These are phyloP conservation scores for Rhizopus sp. DNA, from an alignment of 371 early-diverging fungal species.

Conservation along the genomic window DNA sequence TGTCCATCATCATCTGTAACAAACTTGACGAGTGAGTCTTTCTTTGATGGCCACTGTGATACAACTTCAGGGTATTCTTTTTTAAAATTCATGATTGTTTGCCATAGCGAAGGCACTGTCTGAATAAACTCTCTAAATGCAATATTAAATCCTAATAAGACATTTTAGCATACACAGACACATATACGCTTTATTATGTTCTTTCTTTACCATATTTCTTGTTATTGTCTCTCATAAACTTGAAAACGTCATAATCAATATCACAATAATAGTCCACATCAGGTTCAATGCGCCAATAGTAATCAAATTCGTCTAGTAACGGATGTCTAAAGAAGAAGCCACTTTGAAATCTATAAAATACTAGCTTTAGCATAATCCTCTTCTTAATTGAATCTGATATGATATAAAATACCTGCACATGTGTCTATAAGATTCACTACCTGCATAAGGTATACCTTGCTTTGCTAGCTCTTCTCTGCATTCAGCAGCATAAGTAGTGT, in stretches of 20 bases:
- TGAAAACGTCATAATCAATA: slow-evolving; percentile 51
- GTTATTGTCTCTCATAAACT: slow-evolving; percentile 24
- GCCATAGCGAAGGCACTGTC: slow-evolving; percentile 79
- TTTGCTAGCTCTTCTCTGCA: slow-evolving; percentile 60
- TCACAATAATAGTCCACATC: slow-evolving; percentile 88
- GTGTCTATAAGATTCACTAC: slow-evolving; percentile 84
- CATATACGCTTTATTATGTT: slow-evolving; percentile 21
- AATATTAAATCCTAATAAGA: slow-evolving; percentile 62
- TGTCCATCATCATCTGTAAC: slow-evolving; percentile 39
- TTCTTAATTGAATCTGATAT: no score
- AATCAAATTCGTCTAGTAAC: slow-evolving; percentile 77
- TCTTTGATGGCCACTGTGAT: slow-evolving; percentile 30
- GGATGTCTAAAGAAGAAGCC: slow-evolving; percentile 92
- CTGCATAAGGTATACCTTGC: slow-evolving; percentile 77
- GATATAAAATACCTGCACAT: slow-evolving; percentile 73
- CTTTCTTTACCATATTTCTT: slow-evolving; percentile 26
- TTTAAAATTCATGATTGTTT: slow-evolving; percentile 56
- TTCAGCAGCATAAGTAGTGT: slow-evolving; percentile 65
- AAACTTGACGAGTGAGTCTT: slow-evolving; percentile 47
- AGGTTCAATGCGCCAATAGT: slow-evolving; percentile 97
- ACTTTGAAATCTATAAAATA: slow-evolving; percentile 47
- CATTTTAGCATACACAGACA: slow-evolving; percentile 26
- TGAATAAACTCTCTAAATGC: slow-evolving; percentile 69
- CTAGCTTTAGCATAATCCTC: neutral
- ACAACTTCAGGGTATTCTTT: slow-evolving; percentile 37